These are phyloP conservation scores for Saccharum spontaneum DNA, from an alignment of 176 grass and related monocot genomes.

Conservation along the genomic window DNA sequence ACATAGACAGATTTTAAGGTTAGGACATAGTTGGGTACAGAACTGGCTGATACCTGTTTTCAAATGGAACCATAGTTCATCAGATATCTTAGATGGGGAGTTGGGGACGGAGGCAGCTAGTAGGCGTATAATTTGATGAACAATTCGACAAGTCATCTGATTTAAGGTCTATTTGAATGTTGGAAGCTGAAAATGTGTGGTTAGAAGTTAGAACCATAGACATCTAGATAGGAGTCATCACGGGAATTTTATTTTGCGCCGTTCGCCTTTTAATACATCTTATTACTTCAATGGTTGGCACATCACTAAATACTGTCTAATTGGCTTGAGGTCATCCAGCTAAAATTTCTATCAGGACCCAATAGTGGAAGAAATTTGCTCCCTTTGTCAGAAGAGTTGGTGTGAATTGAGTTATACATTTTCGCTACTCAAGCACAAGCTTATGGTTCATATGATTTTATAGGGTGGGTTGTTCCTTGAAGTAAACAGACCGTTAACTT, in stretches of 20 bases:
- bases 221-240: background rate
- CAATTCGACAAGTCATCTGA: background rate
- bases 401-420: background rate
- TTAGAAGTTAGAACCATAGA: constrained; percentile 7
- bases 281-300: background rate
- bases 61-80: background rate
- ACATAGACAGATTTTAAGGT: background rate
- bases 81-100: background rate
- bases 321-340: background rate
- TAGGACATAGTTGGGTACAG: background rate
- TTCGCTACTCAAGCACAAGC: background rate
- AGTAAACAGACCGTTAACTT: background rate
- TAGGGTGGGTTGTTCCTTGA: background rate
- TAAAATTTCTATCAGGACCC: background rate
- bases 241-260: background rate
- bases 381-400: background rate
- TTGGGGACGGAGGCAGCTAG: background rate
- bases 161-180: background rate
- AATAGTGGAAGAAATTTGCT: constrained; percentile 5
- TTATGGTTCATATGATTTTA: background rate
- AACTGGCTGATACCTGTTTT: background rate
- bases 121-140: background rate
- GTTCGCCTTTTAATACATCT: constrained; percentile 6
- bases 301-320: constrained; percentile 6
- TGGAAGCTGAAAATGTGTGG: background rate